Evolutionary conservation across 768 basidiomycete genomes (phyloP).

Genomic region (Rossbeevera mucosa): DNA sequence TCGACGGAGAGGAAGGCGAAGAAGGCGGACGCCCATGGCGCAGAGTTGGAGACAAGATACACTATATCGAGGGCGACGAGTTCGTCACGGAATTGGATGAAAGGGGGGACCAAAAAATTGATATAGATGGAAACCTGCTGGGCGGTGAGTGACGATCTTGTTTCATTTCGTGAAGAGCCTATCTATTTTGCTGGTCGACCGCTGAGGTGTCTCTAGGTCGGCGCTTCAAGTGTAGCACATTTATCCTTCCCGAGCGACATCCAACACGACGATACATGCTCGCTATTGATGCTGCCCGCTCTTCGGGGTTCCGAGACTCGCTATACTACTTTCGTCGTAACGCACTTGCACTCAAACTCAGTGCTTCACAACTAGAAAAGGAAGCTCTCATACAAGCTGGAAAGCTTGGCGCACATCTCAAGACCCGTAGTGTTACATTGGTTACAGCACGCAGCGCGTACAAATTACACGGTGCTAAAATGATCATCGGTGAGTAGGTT

Average conservation of each 20-base stretch:
- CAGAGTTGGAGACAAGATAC: conserved; percentile 67
- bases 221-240: conserved; percentile 84
- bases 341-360: conserved; percentile 83
- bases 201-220: conserved; percentile 50
- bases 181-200: background rate
- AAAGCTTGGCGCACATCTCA: conserved; percentile 83
- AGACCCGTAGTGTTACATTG: conserved; percentile 89
- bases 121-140: conserved; percentile 73
- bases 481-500: conserved; percentile 64
- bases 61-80: conserved; percentile 86
- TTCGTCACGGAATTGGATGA: conserved; percentile 77
- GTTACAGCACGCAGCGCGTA: conserved; percentile 89
- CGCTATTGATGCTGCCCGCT: conserved; percentile 94
- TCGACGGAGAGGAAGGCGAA: conserved; percentile 37
- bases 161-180: background rate
- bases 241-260: conserved; percentile 80
- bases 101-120: conserved; percentile 90
- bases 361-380: conserved; percentile 86
- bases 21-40: conserved; percentile 62
- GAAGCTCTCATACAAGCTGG: conserved; percentile 87
- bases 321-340: conserved; percentile 97
- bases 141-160: conserved; percentile 55
- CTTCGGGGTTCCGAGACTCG: conserved; percentile 94
- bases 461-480: conserved; percentile 91
- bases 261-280: conserved; percentile 87